Percentiles rank a stretch among this genome's conserved stretches.
Conservation (phyloP, 2,329 filamentous ascomycete species). For the Penicillium sp. region DNA sequence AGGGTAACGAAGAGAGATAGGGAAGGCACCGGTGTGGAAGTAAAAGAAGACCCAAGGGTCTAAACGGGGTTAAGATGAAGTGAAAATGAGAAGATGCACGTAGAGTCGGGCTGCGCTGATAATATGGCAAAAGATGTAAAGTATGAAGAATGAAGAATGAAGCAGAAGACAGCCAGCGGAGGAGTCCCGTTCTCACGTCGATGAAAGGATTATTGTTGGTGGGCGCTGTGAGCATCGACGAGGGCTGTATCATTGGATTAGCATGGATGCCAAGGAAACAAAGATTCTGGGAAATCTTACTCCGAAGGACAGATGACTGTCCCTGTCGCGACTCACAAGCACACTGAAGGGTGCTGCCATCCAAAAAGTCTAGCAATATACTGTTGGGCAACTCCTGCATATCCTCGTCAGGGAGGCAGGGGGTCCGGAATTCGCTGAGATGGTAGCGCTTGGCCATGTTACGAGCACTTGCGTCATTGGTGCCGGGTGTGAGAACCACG, state of each 20-base stretch:
- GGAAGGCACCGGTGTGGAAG: constrained; percentile 3
- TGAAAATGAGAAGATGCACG: constrained; percentile 1
- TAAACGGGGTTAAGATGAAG: constrained; percentile 2
- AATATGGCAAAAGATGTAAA: constrained; percentile 5
- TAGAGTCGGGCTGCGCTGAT: constrained; percentile 6
- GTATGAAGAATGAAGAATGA: constrained; percentile 1
- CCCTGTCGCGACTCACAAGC: constrained; percentile 56
- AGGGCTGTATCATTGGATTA: constrained; percentile 34
- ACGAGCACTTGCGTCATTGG: constrained; percentile 56
- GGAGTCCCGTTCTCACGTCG: constrained; percentile 6
- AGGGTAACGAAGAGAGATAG: constrained; percentile 13
- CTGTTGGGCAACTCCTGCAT: constrained; percentile 90
- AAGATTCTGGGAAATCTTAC: constrained; percentile 36
- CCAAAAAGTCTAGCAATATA: constrained; percentile 59
- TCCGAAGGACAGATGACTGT: constrained; percentile 49
- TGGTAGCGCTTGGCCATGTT: constrained; percentile 74
- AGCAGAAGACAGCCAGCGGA: not conserved
- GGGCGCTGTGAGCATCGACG: constrained; percentile 39
- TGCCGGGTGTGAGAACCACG: constrained; percentile 70
- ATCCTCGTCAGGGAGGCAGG: constrained; percentile 82
- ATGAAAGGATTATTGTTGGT: constrained; percentile 22
- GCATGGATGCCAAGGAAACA: not conserved
- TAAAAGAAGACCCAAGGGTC: constrained; percentile 3
- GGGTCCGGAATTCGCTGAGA: constrained; percentile 73
- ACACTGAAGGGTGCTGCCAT: constrained; percentile 60